Conservation (phyloP, 2,329 filamentous ascomycete species). For the Neonectria hederae region DNA sequence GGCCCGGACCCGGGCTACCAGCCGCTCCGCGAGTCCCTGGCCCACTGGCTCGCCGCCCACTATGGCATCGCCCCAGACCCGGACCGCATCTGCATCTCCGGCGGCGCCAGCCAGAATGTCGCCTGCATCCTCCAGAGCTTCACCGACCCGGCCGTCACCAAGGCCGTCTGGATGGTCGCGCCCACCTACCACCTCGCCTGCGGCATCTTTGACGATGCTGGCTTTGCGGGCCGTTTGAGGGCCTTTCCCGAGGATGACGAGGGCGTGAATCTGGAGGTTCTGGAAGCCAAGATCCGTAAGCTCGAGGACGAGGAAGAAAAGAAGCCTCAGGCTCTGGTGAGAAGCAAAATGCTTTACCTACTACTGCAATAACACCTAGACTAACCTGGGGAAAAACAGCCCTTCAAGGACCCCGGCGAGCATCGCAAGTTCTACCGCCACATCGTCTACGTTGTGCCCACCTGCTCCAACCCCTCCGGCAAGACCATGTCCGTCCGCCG, state of each 20-base stretch:
- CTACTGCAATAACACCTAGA: background rate
- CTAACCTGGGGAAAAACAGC: slow-evolving; percentile 41
- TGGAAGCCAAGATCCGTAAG: slow-evolving; percentile 44
- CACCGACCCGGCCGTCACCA: slow-evolving; percentile 80
- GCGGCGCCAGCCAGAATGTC: slow-evolving; percentile 85
- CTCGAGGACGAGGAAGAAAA: slow-evolving; percentile 42
- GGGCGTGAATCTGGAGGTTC: slow-evolving; percentile 74
- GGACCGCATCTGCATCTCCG: slow-evolving; percentile 80
- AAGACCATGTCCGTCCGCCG: slow-evolving; percentile 79
- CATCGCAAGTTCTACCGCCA: slow-evolving; percentile 85
- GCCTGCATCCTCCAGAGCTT: slow-evolving; percentile 82
- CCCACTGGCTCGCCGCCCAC: slow-evolving; percentile 73
- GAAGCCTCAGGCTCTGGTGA: slow-evolving; percentile 28
- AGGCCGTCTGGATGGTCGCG: slow-evolving; percentile 80
- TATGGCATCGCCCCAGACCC: slow-evolving; percentile 60
- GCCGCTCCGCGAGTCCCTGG: slow-evolving; percentile 74
- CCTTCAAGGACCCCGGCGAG: slow-evolving; percentile 63
- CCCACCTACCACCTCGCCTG: slow-evolving; percentile 88
- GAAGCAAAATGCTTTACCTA: background rate
- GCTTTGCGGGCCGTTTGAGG: slow-evolving; percentile 72
- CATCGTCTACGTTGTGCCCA: slow-evolving; percentile 87
- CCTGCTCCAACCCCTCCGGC: slow-evolving; percentile 88
- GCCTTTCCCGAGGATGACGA: slow-evolving; percentile 81
- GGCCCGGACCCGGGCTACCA: slow-evolving; percentile 80
- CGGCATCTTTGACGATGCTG: slow-evolving; percentile 84